Evolutionary conservation across 2,329 filamentous ascomycete genomes (phyloP), one percentile per base, ranked within the genome.

Genomic region (Sporothrix brunneoviolacea): DNA sequence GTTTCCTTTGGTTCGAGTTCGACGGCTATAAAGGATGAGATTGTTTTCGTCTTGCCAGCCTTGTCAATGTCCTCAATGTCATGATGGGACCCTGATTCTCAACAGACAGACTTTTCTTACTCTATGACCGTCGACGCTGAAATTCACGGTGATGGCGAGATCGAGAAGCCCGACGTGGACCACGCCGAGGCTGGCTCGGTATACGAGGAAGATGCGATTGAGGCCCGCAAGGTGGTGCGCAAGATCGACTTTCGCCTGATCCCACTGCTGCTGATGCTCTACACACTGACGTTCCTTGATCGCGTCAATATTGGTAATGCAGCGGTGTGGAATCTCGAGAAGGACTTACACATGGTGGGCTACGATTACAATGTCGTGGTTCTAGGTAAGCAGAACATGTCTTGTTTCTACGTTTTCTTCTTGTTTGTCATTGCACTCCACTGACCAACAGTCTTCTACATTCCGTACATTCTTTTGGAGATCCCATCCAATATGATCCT

Each of bases 211-310:
- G 42, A 45, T 13, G 8, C 42, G 4, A 8, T n/a, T 8, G 42
- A 45, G 19, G 42, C 30, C 12, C 13, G n/a, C 7, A 30, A 33
- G 8, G 18, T 88, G 16, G 70, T 86, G 39, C 71, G 79, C 49
- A 87, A 85, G 64, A 65, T 88, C 28, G 84, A 88, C 62, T 53
- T 72, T 13, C 72, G 77, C 60, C 72, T 88, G 22, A 74, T 88
- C 12, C 84, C 84, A 2, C 69, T 86, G n/a, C 70, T 86, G 8
- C 84, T 85, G 77, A 63, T 79, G 7, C 65, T 86, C 13, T 91
- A 91, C 62, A 72, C 90, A 9, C 81, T 90, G 57, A 85, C 82
- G 58, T 91, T 90, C 62, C 68, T 91, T 8, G 86, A 89, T 61
- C 73, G 85, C 8, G 83, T 86, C 46, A 88, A 88, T 61, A 88